Percentiles rank a stretch among this genome's conserved stretches.
These are phyloP conservation scores for Hypoxylon lienhwacheense DNA, from an alignment of 495 filamentous ascomycete species.

Conservation along the genomic window DNA sequence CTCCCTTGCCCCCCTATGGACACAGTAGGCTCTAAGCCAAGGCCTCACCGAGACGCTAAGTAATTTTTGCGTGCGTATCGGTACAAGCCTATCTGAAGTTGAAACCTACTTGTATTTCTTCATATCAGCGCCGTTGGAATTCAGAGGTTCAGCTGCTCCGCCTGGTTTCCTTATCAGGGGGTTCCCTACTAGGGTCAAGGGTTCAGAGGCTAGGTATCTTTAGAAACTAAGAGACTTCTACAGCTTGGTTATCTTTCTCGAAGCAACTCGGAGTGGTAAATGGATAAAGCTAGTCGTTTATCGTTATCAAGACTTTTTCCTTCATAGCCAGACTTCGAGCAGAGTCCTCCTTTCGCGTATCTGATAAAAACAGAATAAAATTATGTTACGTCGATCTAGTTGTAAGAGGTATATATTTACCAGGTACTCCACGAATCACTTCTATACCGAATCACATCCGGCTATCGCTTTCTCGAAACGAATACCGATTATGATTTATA, in stretches of 20 bases:
- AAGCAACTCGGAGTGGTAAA: slow-evolving; percentile 5
- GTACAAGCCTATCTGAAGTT: too few species aligned
- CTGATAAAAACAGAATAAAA: too few species aligned
- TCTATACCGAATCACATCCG: too few species aligned
- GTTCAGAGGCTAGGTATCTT: slow-evolving; percentile 21
- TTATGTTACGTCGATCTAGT: too few species aligned
- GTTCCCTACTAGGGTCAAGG: slow-evolving; percentile 13
- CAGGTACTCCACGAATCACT: too few species aligned
- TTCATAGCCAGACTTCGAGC: too few species aligned
- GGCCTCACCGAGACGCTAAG: slow-evolving; percentile 15
- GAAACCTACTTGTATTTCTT: slow-evolving; percentile 1
- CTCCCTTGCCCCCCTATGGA: too few species aligned
- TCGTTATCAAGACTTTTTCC: slow-evolving; percentile 1
- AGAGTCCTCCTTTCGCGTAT: too few species aligned
- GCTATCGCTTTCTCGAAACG: too few species aligned
- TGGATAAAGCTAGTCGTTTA: slow-evolving; percentile 2
- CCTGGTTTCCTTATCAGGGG: slow-evolving; percentile 7
- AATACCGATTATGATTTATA: too few species aligned
- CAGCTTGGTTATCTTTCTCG: too few species aligned
- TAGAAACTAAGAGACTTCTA: slow-evolving; percentile 8
- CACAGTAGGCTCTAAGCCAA: slow-evolving; percentile 15
- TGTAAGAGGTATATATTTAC: too few species aligned
- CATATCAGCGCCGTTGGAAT: slow-evolving; percentile 1
- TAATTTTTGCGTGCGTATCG: not conserved
- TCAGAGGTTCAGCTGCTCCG: slow-evolving; percentile 26